Base-by-base conservation (phyloP, 2,329 filamentous ascomycete species). In the Fusarium guadeloupense region DNA sequence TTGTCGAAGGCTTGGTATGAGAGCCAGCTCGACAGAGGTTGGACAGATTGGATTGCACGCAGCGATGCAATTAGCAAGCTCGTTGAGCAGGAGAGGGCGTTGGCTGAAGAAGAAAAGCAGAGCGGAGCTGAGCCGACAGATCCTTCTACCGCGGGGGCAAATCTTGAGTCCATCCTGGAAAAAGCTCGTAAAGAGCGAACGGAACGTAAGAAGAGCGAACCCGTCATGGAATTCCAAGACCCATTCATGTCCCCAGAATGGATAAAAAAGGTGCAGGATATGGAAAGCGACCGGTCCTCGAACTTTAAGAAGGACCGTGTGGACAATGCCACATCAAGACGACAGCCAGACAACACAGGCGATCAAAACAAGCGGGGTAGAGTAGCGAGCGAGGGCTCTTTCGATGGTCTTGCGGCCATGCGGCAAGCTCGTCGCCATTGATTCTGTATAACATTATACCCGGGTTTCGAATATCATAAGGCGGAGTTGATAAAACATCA, bases 1-100 rank as follows among this genome's bases (percentile, higher is more conserved):
- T 33, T 80, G 5, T 44, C 68, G 2, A 67, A 66, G 19, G 17
- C 74, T 0, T 78, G 75, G 75, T 64, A 64, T 42, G 69, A 71
- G 31, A 62, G 55, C 23, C 67, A 70, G 52, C 61, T 79, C 14
- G 69, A 74, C 6, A 56, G 37, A 9, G 70, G 74, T 35, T 72
- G 70, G 67, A 60, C 64, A 13, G 78, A 83, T 50, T 74, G 76
- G 71, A 56, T 76, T 19, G 81, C 80, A 8, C 71, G 79, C 23
- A 76, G 75, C 3, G 61, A 66, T 20, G 80, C 80, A 6, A 60
- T 83, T 48, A 66, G 76, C 52, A 59, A 75, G 28, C 71, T 83
- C 20, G 71, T 77, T 6, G 70, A 78, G 37, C 62, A 72, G 10
- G 81, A 83, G 67, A 73, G 69, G 52, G 48, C 35, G 9, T 54